phyloP scores from a whole-genome alignment of 208 protist genomes.

The Borovskyia barvae region DNA sequence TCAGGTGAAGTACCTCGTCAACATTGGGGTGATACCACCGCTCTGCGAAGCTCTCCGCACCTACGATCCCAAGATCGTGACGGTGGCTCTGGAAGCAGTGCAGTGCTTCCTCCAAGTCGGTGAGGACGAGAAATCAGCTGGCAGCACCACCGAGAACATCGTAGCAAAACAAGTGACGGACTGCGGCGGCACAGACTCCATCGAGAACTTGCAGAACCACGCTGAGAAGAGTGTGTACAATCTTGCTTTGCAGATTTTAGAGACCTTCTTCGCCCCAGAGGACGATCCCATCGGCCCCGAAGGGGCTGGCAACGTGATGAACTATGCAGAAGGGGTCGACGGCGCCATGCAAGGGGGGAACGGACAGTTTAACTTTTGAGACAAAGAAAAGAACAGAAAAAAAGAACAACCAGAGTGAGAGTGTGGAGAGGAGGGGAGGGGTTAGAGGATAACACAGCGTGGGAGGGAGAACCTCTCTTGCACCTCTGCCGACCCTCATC shows the following conservation, averaged over 20 bases:
- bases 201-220: conserved; percentile 95
- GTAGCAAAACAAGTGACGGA: conserved; percentile 87
- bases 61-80: conserved; percentile 92
- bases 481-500: too few relatives aligned
- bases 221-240: conserved; percentile 95
- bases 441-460: too few relatives aligned
- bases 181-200: conserved; percentile 91
- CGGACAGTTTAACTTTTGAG: conserved; percentile 37
- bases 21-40: conserved; percentile 85
- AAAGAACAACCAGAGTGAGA: too few relatives aligned
- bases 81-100: conserved; percentile 95
- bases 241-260: conserved; percentile 90
- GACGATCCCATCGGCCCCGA: conserved; percentile 29
- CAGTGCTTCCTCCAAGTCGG: conserved; percentile 93
- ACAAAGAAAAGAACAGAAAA: neutral
- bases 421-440: neutral
- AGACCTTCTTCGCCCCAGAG: conserved; percentile 86
- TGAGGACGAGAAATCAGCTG: conserved; percentile 46
- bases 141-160: conserved; percentile 45
- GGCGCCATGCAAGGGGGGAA: conserved; percentile 11
- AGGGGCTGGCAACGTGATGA: conserved; percentile 11
- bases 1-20: conserved; percentile 92
- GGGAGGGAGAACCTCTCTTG: too few relatives aligned
- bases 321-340: conserved; percentile 15
- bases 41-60: conserved; percentile 92